Percentiles rank a stretch among this genome's conserved stretches.
phyloP scores from a whole-genome alignment of 2,329 filamentous ascomycete species.

The Grosmannia serpens region DNA sequence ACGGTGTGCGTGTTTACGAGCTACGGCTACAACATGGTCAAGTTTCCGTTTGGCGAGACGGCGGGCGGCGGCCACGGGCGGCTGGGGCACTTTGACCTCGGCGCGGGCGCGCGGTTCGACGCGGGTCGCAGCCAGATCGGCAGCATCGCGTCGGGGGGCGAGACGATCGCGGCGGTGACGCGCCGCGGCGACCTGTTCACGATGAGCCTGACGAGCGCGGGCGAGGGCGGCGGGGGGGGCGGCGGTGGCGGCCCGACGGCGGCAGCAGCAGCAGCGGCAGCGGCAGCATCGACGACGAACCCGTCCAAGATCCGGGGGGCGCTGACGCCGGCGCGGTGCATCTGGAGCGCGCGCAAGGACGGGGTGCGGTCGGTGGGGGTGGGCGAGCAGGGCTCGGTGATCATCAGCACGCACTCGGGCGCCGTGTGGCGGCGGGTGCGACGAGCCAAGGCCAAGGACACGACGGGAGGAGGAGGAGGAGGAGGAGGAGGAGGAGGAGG shows the following conservation, averaged over 20 bases:
- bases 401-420: constrained; percentile 83
- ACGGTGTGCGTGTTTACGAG: constrained; percentile 92
- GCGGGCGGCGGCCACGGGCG: constrained; percentile 16
- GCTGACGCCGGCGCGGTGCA: constrained; percentile 63
- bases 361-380: constrained; percentile 79
- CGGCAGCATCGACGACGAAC: constrained; percentile 69
- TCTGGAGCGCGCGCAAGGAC: constrained; percentile 84
- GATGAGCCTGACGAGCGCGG: constrained; percentile 58
- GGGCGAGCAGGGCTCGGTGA: constrained; percentile 87
- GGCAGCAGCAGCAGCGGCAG: constrained; percentile 22
- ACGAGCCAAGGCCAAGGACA: constrained; percentile 65
- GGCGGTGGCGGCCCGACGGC: constrained; percentile 28
- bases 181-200: constrained; percentile 81
- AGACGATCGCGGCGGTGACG: constrained; percentile 83
- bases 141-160: constrained; percentile 72
- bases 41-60: constrained; percentile 63
- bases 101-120: constrained; percentile 49
- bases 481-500: background rate
- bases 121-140: constrained; percentile 40
- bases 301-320: constrained; percentile 80
- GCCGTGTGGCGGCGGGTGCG: constrained; percentile 87
- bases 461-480: background rate
- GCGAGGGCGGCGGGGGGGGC: constrained; percentile 27
- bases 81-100: constrained; percentile 44
- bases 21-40: constrained; percentile 86